Evolutionary conservation across 2,329 filamentous ascomycete species (phyloP).

Genomic region (Apiospora rasikravindrae): DNA sequence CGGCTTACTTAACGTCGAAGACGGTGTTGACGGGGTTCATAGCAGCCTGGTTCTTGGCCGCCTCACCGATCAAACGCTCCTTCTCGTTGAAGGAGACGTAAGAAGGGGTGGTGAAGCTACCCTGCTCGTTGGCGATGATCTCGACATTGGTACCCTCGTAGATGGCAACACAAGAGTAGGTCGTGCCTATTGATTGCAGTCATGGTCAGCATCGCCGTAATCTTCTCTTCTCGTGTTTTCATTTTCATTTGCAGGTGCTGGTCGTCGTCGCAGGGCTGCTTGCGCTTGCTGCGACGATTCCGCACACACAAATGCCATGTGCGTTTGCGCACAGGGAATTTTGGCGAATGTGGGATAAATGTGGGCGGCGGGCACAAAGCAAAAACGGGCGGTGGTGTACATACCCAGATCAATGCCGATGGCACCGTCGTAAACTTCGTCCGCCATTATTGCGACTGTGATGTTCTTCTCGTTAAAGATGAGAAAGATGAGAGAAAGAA

Average conservation of each 20-base stretch:
- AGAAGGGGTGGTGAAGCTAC: slow-evolving; percentile 97
- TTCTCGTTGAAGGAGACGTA: slow-evolving; percentile 99
- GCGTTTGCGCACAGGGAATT: slow-evolving; percentile 13
- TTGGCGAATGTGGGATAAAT: slow-evolving; percentile 16
- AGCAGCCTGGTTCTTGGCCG: slow-evolving; percentile 99
- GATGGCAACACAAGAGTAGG: slow-evolving; percentile 99
- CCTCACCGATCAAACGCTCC: slow-evolving; percentile 99
- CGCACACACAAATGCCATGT: neutral
- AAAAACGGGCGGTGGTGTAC: slow-evolving; percentile 39
- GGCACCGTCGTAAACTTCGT: slow-evolving; percentile 99
- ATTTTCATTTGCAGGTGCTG: slow-evolving; percentile 4
- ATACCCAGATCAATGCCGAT: slow-evolving; percentile 99
- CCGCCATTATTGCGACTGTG: slow-evolving; percentile 74
- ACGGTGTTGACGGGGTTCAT: slow-evolving; percentile 99
- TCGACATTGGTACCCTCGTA: slow-evolving; percentile 99
- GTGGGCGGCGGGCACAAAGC: slow-evolving; percentile 22
- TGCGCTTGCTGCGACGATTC: neutral
- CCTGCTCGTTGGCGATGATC: slow-evolving; percentile 99
- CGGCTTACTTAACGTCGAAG: slow-evolving; percentile 94
- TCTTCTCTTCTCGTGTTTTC: neutral
- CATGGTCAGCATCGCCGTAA: neutral
- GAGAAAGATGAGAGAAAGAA: slow-evolving; percentile 11
- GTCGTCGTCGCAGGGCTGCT: neutral
- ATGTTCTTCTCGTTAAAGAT: slow-evolving; percentile 27
- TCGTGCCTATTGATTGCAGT: slow-evolving; percentile 73